A percentile compares a stretch with the other conserved stretches of the same genome.
These are phyloP conservation scores for Tricharina praecox DNA, from an alignment of 495 filamentous ascomycete genomes.

Conservation along the genomic window DNA sequence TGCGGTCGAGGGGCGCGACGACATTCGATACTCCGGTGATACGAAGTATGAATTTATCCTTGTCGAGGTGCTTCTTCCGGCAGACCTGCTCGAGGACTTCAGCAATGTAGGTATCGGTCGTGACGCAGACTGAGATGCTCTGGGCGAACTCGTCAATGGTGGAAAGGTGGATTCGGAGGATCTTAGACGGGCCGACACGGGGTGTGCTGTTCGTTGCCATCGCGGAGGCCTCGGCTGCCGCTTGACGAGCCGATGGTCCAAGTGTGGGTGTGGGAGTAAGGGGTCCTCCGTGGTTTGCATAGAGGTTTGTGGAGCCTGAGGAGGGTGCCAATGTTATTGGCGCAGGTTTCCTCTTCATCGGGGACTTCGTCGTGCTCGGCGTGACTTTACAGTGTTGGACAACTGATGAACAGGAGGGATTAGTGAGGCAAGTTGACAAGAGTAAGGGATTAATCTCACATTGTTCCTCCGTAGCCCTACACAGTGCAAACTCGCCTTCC, in stretches of 20 bases:
- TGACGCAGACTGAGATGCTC: conserved; percentile 58
- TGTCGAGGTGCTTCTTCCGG: conserved; percentile 75
- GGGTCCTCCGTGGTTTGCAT: too few relatives aligned
- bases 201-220: conserved; percentile 35
- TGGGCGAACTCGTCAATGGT: conserved; percentile 48
- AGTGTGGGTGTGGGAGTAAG: conserved; percentile 26
- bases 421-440: too few relatives aligned
- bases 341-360: conserved; percentile 31
- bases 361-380: conserved; percentile 23
- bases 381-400: conserved; percentile 23
- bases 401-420: neutral
- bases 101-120: conserved; percentile 84
- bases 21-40: conserved; percentile 70
- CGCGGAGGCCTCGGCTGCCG: conserved; percentile 29
- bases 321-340: conserved; percentile 32
- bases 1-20: conserved; percentile 62
- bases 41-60: conserved; percentile 74
- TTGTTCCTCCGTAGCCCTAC: conserved; percentile 59
- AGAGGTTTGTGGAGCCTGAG: too few relatives aligned
- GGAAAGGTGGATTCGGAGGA: conserved; percentile 66
- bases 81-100: conserved; percentile 87
- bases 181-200: conserved; percentile 63
- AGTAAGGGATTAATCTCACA: conserved; percentile 28
- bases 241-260: conserved; percentile 6
- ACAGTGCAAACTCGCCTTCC: conserved; percentile 86